Evolutionary conservation across 441 rosid species (phyloP).

Genomic region (Erodium texanum): DNA sequence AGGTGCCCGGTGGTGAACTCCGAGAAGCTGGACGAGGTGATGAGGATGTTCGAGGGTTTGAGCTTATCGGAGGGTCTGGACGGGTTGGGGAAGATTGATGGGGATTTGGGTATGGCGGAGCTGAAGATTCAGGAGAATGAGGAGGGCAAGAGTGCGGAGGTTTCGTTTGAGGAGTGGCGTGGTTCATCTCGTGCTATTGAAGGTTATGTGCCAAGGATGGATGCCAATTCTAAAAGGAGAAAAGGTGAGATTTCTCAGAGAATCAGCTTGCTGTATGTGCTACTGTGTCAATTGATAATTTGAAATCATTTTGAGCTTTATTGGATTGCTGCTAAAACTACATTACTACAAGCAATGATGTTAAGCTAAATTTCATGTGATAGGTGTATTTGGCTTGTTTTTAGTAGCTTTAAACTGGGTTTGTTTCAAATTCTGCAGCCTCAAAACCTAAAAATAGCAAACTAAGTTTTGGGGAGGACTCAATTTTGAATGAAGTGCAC

Average conservation of each 20-base stretch:
- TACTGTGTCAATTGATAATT: background rate
- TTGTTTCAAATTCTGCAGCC: conserved; percentile 32
- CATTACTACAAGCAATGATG: background rate
- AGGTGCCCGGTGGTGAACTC: conserved; percentile 38
- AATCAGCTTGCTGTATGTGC: too few species aligned
- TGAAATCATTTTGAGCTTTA: background rate
- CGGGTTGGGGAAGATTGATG: conserved; percentile 8
- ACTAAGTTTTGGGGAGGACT: conserved; percentile 24
- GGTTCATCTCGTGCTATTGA: conserved; percentile 82
- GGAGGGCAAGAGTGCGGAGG: conserved; percentile 27
- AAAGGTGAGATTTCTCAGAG: conserved; percentile 23
- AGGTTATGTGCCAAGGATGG: conserved; percentile 63
- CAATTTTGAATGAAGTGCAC: conserved; percentile 41
- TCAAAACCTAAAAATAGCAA: conserved; percentile 25
- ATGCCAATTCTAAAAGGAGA: conserved; percentile 21
- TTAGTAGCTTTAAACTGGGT: background rate
- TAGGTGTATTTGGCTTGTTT: too few species aligned
- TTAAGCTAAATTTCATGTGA: background rate
- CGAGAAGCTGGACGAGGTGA: conserved; percentile 34
- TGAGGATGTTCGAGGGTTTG: conserved; percentile 18
- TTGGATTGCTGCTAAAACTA: too few species aligned
- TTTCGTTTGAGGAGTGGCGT: conserved; percentile 38
- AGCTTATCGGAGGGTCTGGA: conserved; percentile 18
- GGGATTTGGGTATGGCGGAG: conserved; percentile 41
- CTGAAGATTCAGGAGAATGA: conserved; percentile 53